Evolutionary conservation across 2,329 filamentous ascomycete genomes (phyloP).

Genomic region (Leptographium flavum): DNA sequence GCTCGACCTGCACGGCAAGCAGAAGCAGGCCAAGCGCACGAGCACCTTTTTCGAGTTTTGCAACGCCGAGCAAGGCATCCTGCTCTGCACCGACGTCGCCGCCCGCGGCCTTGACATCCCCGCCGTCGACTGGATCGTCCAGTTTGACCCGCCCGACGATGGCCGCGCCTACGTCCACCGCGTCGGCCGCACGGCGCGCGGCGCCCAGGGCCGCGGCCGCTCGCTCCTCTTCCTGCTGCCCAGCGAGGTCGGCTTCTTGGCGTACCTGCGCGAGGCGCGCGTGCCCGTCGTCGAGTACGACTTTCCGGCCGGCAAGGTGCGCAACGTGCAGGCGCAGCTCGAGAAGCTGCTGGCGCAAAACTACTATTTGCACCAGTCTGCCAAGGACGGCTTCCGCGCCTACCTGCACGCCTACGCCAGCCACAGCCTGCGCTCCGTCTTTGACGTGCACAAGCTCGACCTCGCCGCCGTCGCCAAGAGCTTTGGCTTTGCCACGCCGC

Average conservation of each 20-base stretch:
- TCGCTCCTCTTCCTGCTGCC: constrained; percentile 90
- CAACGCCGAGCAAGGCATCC: constrained; percentile 61
- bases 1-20: constrained; percentile 79
- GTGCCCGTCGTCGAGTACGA: constrained; percentile 95
- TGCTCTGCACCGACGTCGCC: constrained; percentile 95
- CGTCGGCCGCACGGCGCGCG: constrained; percentile 85
- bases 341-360: constrained; percentile 92
- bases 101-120: constrained; percentile 90
- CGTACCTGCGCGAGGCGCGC: constrained; percentile 77
- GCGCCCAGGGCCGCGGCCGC: constrained; percentile 67
- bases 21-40: constrained; percentile 91
- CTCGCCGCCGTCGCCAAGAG: constrained; percentile 72
- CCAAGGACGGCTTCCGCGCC: constrained; percentile 66
- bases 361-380: constrained; percentile 88
- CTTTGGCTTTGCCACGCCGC: constrained; percentile 67
- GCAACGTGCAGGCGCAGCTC: constrained; percentile 79
- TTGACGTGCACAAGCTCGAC: constrained; percentile 71
- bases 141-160: constrained; percentile 90
- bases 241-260: constrained; percentile 80
- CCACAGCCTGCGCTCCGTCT: constrained; percentile 69
- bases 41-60: constrained; percentile 96
- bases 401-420: constrained; percentile 93
- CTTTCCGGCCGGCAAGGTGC: constrained; percentile 81
- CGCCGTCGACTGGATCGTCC: constrained; percentile 89
- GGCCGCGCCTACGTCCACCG: constrained; percentile 88